Conservation (phyloP, 2,329 filamentous ascomycete genomes). For the Ascochyta koolunga region DNA sequence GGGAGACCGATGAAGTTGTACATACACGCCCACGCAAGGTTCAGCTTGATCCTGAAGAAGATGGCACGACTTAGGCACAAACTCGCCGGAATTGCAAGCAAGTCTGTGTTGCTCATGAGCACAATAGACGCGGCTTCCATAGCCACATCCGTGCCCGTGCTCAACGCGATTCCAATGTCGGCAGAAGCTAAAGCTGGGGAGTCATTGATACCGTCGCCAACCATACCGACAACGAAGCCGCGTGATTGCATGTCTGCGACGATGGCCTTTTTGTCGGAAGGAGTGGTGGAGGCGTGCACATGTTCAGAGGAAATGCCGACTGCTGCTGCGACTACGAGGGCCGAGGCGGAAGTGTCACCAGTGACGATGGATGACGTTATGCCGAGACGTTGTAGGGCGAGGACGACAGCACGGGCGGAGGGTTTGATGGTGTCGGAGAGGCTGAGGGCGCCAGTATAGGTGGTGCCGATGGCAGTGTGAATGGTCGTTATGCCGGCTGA, state of each 20-base stretch:
- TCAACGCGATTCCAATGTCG: slow-evolving; percentile 89
- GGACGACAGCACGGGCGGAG: slow-evolving; percentile 78
- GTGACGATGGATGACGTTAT: slow-evolving; percentile 92
- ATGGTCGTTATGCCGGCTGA: slow-evolving; percentile 82
- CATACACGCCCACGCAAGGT: slow-evolving; percentile 87
- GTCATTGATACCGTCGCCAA: slow-evolving; percentile 96
- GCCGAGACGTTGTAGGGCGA: slow-evolving; percentile 82
- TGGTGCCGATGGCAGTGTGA: slow-evolving; percentile 83
- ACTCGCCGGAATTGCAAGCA: slow-evolving; percentile 90
- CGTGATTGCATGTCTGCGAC: slow-evolving; percentile 74
- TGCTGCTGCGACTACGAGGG: slow-evolving; percentile 78
- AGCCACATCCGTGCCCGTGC: slow-evolving; percentile 91
- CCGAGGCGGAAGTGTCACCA: slow-evolving; percentile 85
- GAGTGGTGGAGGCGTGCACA: slow-evolving; percentile 86
- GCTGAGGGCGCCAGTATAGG: slow-evolving; percentile 80
- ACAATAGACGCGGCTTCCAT: slow-evolving; percentile 98
- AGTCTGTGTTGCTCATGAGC: slow-evolving; percentile 88
- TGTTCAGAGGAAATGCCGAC: slow-evolving; percentile 79
- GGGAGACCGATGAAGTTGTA: slow-evolving; percentile 93
- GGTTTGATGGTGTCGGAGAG: slow-evolving; percentile 92
- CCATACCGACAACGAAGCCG: slow-evolving; percentile 89
- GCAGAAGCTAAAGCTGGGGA: slow-evolving; percentile 92
- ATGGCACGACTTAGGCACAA: slow-evolving; percentile 83
- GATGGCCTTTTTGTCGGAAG: slow-evolving; percentile 88
- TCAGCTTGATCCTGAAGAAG: slow-evolving; percentile 91